Base-by-base conservation (phyloP, 441 rosid species). In the Capsella rubella region DNA sequence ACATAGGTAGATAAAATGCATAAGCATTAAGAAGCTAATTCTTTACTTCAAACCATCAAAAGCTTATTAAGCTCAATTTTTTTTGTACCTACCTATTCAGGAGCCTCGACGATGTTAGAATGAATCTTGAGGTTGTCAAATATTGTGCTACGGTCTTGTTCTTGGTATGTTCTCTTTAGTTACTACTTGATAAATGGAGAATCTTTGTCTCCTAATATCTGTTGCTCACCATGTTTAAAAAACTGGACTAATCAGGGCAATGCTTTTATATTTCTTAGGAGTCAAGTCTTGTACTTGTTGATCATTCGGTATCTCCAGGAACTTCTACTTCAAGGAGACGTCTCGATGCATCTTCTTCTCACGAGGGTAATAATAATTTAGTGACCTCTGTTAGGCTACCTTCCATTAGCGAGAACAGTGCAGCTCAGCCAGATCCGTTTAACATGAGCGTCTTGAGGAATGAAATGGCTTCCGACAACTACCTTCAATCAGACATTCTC, bases 41-140 rank as follows among this genome's bases (percentile, higher is more conserved):
- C 6, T 51, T 54, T 45, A 67, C 68, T 45, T 56, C 46, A 35
- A 4, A 52, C 27, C 9, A 40, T 31, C 12, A 27, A 39, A 29
- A 35, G 46, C 31, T 65, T 12, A 42, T 76, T 68, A 5, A 32
- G 69, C 18, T 34, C 50, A 65, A 29, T 27, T 40, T 15, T 29
- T 21, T 42, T 31, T 77, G 39, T 67, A 40, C 67, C 15, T 67
- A 40, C 67, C 13, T 63, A 55, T 65, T 46, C 84, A 95, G 99
- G 96, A 95, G 99, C 76, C 82, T 95, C 67, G 98, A 86, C 15
- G 98, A 95, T 86, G 96, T 93, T 42, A 79, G 89, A 56, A 85
- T 93, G 98, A 95, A 93, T 75, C 86, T 95, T 71, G 96, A 95
- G 83, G 96, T 93, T 77, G 73, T 95, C 52, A 93, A 91, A 79